Conservation (phyloP, 805 yeast species). For the Candida pseudofarinosa region DNA sequence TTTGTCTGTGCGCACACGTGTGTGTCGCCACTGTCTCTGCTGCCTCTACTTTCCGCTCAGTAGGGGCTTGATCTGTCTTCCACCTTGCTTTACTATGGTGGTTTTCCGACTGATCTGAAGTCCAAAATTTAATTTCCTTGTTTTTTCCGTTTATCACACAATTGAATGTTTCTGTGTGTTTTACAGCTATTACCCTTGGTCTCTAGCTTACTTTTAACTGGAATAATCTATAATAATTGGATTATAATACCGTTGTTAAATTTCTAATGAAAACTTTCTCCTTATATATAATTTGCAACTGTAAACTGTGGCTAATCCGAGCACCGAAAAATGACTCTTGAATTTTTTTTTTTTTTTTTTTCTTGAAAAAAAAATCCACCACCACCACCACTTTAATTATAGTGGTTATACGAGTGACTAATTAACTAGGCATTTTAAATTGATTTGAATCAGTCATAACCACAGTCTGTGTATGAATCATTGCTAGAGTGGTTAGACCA, state of each 20-base stretch:
- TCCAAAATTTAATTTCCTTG: too few species aligned
- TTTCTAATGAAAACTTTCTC: neutral
- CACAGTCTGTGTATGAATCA: neutral
- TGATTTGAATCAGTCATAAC: neutral
- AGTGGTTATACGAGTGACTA: conserved; percentile 1
- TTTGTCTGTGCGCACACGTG: too few species aligned
- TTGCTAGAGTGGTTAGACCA: neutral
- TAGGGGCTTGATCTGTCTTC: too few species aligned
- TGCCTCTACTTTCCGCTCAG: too few species aligned
- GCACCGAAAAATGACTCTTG: conserved; percentile 2
- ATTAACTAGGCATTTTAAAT: neutral
- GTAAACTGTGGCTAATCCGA: conserved; percentile 1
- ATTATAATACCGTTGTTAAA: neutral
- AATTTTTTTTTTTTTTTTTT: too few species aligned
- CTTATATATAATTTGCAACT: conserved; percentile 2
- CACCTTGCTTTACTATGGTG: too few species aligned
- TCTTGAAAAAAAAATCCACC: neutral
- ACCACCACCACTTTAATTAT: conserved; percentile 2
- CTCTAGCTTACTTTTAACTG: too few species aligned
- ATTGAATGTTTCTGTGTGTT: too few species aligned
- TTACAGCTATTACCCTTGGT: too few species aligned
- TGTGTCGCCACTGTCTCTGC: too few species aligned
- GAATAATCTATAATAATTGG: neutral
- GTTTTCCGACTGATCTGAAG: too few species aligned
- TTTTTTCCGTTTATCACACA: too few species aligned